A percentile compares a stretch with the other conserved stretches of the same genome.
These are phyloP conservation scores for Prorocentrum cordatum DNA, from an alignment of 169 alveolate genomes.

Conservation along the genomic window DNA sequence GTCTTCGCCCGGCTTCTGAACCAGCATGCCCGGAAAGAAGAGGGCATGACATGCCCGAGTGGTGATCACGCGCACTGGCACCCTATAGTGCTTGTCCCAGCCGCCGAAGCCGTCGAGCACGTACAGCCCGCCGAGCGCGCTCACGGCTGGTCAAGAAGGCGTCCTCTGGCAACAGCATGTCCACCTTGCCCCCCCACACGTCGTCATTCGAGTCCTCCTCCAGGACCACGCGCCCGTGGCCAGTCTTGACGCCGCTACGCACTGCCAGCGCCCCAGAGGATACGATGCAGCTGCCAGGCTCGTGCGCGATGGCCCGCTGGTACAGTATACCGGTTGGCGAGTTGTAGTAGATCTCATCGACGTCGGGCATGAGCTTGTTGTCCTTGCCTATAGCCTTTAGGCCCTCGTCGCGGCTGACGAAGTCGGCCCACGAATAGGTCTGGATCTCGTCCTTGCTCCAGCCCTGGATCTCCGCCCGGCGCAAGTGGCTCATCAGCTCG, in stretches of 20 bases:
- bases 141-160: slow-evolving; percentile 83
- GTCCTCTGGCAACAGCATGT: background rate
- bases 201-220: slow-evolving; percentile 78
- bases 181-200: slow-evolving; percentile 90
- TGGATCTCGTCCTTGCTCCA: no score
- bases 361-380: no score
- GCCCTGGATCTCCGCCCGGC: no score
- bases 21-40: slow-evolving; percentile 93
- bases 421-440: no score
- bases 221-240: slow-evolving; percentile 88
- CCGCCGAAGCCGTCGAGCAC: slow-evolving; percentile 94
- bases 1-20: no score
- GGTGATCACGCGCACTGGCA: slow-evolving; percentile 81
- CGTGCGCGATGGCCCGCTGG: slow-evolving; percentile 78
- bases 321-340: no score
- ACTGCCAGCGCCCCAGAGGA: slow-evolving; percentile 84
- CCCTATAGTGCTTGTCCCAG: slow-evolving; percentile 90
- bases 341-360: no score
- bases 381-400: no score
- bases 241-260: slow-evolving; percentile 78
- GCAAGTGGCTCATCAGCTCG: no score
- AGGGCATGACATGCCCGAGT: slow-evolving; percentile 94
- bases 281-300: slow-evolving; percentile 76
- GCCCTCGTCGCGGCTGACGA: no score
- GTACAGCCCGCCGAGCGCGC: slow-evolving; percentile 84